phyloP scores from a whole-genome alignment of 306 rosid species.

The Alnus rubra region DNA sequence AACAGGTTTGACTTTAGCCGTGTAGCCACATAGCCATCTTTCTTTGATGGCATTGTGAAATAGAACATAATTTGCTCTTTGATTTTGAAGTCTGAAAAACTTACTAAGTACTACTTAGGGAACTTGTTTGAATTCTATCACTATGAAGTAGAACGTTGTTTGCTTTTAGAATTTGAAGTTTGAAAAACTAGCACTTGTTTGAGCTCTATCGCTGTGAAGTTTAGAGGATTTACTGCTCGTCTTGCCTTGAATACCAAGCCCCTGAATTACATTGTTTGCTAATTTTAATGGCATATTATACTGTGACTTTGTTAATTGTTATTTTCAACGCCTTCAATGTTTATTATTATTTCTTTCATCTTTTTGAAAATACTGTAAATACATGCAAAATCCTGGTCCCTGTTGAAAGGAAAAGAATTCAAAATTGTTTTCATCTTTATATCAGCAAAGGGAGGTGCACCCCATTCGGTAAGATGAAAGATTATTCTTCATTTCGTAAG shows the following conservation, averaged over 20 bases:
- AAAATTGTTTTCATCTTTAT: neutral
- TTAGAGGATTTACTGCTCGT: neutral
- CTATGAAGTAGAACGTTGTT: neutral
- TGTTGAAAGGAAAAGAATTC: neutral
- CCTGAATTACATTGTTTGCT: neutral
- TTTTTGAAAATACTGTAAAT: neutral
- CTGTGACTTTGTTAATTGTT: neutral
- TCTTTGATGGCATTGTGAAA: neutral
- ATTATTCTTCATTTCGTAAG: neutral
- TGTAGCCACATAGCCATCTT: constrained; percentile 1
- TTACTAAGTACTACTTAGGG: neutral
- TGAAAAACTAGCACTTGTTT: neutral
- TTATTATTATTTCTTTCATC: no score
- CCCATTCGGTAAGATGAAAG: neutral
- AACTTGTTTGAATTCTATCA: neutral
- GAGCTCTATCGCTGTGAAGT: neutral
- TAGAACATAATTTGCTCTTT: neutral
- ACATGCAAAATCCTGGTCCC: neutral
- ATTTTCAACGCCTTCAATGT: neutral
- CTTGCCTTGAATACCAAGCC: neutral
- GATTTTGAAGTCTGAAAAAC: neutral
- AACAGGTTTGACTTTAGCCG: neutral
- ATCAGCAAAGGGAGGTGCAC: neutral
- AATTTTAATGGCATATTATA: neutral
- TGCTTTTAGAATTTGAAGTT: neutral